Evolutionary conservation across 1,284 basidiomycete species (phyloP), one percentile per base, ranked within the genome.

Genomic region (Malassezia vespertilionis): DNA sequence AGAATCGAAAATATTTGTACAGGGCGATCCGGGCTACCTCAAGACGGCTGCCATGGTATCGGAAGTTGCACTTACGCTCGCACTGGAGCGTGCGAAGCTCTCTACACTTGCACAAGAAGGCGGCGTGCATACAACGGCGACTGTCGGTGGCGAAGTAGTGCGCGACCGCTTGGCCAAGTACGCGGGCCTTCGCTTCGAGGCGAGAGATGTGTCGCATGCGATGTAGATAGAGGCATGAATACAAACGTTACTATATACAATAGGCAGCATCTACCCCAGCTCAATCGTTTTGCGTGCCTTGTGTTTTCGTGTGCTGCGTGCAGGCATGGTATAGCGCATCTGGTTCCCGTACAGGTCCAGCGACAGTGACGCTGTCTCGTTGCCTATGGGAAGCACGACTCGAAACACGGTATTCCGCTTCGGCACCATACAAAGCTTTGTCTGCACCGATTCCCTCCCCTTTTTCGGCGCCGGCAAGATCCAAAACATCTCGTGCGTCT

Each of bases 11-110:
- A 76, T 77, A 27, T 72, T 80, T 41, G 82, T 79, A 1, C 74
- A 79, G 34, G 84, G 84, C n/a, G 84, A 88, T 63, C 83, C 84
- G 3, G 85, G 86, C 2, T 87, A 88, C 70, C 69, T 77, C 14
- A 72, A 81, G 28, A 81, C 84, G 1, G 75, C 82, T 5, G 72
- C 82, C 33, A 79, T 88, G 75, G 75, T 86, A 18, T 74, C 79
- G 3, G 86, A 90, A 74, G 78, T 78, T 12, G 86, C 84, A 0
- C 75, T 89, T 8, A 76, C 77, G 8, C 74, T 86, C 33, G 71
- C 82, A 22, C 74, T 82, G 1, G 74, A 78, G 5, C 73, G 75
- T 26, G 10, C 12, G n/a, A 37, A 34, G 42, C 76, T 84, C 2
- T 77, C 83, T 0, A 57, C 74, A 0, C 69, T 82, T 5, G 81